Evolutionary conservation across 73 alveolate genomes (phyloP).

Genomic region (Paraurostyla sp.): DNA sequence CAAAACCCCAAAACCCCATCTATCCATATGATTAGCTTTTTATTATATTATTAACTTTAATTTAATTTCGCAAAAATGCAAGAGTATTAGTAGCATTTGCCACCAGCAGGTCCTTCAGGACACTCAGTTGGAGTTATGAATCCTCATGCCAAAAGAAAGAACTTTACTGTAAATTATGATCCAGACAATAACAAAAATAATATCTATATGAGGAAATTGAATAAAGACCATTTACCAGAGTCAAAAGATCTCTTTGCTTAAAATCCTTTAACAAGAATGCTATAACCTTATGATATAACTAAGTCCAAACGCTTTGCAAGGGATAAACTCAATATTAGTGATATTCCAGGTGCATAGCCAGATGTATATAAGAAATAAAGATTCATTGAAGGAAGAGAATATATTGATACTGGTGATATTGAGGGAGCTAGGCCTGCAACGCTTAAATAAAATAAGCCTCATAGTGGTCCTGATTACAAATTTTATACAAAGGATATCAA

Average conservation of each 20-base stretch:
- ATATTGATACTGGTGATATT: conserved; percentile 30
- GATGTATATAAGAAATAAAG: conserved; percentile 41
- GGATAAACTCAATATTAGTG: conserved; percentile 62
- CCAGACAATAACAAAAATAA: conserved; percentile 53
- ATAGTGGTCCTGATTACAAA: conserved; percentile 53
- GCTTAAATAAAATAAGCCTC: conserved; percentile 6
- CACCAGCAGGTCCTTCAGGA: too few relatives aligned
- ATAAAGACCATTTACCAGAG: conserved; percentile 12
- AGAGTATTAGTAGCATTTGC: too few relatives aligned
- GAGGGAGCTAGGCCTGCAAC: conserved; percentile 54
- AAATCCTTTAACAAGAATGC: conserved; percentile 39
- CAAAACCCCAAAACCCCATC: too few relatives aligned
- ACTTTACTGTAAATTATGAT: not conserved
- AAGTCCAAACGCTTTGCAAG: conserved; percentile 44
- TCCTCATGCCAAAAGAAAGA: conserved; percentile 7
- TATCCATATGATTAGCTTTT: too few relatives aligned
- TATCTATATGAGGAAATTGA: conserved; percentile 33
- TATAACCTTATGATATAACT: conserved; percentile 19
- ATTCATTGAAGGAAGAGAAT: conserved; percentile 57
- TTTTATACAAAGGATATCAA: conserved; percentile 45
- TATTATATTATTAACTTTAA: too few relatives aligned
- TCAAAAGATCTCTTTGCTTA: not conserved
- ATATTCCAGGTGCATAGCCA: conserved; percentile 59
- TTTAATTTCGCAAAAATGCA: too few relatives aligned
- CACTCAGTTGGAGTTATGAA: too few relatives aligned